These are phyloP conservation scores for Sarocladium kiliense DNA, from an alignment of 2,329 filamentous ascomycete genomes.

Conservation along the genomic window DNA sequence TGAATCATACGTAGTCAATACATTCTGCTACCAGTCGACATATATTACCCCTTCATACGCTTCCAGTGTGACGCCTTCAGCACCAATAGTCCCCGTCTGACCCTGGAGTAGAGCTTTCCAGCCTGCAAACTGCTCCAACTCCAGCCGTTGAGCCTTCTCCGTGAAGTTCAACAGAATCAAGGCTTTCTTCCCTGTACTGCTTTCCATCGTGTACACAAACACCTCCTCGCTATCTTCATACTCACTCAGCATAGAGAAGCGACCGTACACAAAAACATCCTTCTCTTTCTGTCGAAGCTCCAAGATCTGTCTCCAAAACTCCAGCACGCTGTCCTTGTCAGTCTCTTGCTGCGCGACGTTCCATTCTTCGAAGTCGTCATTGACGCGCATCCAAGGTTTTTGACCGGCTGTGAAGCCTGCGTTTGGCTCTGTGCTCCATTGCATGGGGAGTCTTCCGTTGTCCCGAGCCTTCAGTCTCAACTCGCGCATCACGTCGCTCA, in stretches of 20 bases:
- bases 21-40: neutral
- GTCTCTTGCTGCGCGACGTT: conserved; percentile 17
- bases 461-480: conserved; percentile 26
- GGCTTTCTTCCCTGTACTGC: conserved; percentile 1
- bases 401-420: conserved; percentile 35
- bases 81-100: neutral
- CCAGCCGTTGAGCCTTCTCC: neutral
- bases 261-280: conserved; percentile 20
- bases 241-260: conserved; percentile 13
- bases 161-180: conserved; percentile 5
- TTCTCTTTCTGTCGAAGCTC: conserved; percentile 13
- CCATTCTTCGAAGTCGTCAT: conserved; percentile 18
- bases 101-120: neutral
- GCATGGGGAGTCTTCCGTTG: conserved; percentile 26
- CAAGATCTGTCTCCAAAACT: conserved; percentile 16
- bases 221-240: conserved; percentile 13
- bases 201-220: conserved; percentile 1
- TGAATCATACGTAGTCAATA: neutral
- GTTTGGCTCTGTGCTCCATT: conserved; percentile 44
- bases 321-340: conserved; percentile 14
- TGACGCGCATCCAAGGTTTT: conserved; percentile 22
- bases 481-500: conserved; percentile 33
- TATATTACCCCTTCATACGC: neutral
- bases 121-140: neutral
- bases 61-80: neutral